These are phyloP conservation scores for Kwoniella newhampshirensis DNA, from an alignment of 768 basidiomycete species.

Conservation along the genomic window DNA sequence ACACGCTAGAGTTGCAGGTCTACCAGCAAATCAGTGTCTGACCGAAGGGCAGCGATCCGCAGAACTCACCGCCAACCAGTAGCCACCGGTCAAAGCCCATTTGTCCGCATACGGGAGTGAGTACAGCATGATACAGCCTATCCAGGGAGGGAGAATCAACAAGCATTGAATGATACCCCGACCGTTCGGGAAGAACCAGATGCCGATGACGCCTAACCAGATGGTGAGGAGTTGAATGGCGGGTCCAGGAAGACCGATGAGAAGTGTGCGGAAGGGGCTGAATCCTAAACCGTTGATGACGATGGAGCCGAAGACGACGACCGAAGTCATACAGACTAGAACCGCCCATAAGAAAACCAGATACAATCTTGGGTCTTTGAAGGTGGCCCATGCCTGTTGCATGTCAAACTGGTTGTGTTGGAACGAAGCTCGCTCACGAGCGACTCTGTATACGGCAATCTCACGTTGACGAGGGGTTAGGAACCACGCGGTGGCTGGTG, in stretches of 20 bases:
- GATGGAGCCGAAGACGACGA: constrained; percentile 32
- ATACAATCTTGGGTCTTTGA: constrained; percentile 27
- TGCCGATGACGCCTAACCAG: constrained; percentile 13
- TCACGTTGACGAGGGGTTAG: constrained; percentile 22
- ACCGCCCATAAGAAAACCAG: constrained; percentile 32
- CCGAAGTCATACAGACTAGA: constrained; percentile 23
- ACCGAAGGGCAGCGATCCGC: not conserved
- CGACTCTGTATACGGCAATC: constrained; percentile 32
- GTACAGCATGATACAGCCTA: constrained; percentile 31
- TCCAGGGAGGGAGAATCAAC: constrained; percentile 15
- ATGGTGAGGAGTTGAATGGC: constrained; percentile 24
- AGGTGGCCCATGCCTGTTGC: constrained; percentile 28
- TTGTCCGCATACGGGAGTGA: constrained; percentile 22
- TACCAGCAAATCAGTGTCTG: not conserved
- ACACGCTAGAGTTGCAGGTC: constrained; percentile 29
- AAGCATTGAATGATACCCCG: constrained; percentile 24
- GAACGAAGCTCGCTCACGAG: constrained; percentile 30
- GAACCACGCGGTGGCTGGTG: constrained; percentile 33
- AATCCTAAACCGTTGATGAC: constrained; percentile 35
- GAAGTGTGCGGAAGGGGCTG: constrained; percentile 1
- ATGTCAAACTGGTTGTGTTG: constrained; percentile 23
- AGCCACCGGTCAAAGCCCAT: constrained; percentile 27
- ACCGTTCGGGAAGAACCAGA: constrained; percentile 19
- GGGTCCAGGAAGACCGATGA: constrained; percentile 23
- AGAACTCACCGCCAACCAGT: constrained; percentile 16